Evolutionary conservation across 2,329 filamentous ascomycete genomes (phyloP).

Genomic region (Lomentospora prolificans): DNA sequence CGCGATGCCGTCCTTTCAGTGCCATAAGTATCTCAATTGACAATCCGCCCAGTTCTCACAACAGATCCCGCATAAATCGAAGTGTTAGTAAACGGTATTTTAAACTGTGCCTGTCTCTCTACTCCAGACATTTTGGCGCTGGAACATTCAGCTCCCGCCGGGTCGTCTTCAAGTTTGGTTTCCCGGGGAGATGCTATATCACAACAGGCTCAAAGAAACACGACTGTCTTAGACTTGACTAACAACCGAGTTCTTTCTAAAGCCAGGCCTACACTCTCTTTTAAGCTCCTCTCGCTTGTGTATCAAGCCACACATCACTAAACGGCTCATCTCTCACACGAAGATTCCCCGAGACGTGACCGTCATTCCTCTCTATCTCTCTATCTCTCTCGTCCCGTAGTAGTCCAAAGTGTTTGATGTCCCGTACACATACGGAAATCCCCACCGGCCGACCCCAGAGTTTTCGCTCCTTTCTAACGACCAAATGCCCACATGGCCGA

Average conservation of each 20-base stretch:
- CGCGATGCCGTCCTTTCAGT: not conserved
- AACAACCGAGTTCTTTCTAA: not conserved
- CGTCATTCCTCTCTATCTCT: no score
- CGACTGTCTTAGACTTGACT: not conserved
- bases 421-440: not conserved
- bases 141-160: not conserved
- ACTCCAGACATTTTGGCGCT: not conserved
- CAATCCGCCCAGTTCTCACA: not conserved
- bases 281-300: not conserved
- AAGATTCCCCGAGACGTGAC: not conserved
- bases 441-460: not conserved
- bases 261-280: not conserved
- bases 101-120: no score
- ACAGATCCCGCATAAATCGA: not conserved
- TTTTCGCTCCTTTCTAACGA: not conserved
- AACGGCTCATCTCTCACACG: no score
- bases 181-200: not conserved
- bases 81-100: no score
- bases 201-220: no score
- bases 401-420: not conserved
- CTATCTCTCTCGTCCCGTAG: no score
- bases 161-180: not conserved
- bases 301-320: not conserved
- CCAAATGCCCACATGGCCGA: not conserved
- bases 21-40: not conserved